Evolutionary conservation across 805 yeast species (phyloP).

Genomic region (Teunomyces kruisii): DNA sequence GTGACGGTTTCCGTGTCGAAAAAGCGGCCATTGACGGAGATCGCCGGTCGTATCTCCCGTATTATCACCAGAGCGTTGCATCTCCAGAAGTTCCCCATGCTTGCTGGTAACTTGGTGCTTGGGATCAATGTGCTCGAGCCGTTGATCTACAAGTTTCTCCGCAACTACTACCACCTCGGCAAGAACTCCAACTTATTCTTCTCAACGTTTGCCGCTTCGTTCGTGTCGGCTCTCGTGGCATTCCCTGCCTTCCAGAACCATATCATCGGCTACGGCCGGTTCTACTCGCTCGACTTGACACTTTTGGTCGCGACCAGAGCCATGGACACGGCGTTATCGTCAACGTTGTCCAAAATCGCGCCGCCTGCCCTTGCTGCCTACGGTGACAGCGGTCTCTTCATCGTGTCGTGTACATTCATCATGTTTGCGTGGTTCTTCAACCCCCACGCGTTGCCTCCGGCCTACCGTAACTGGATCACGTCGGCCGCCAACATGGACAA

Average conservation of each 20-base stretch:
- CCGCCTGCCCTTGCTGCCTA: slow-evolving; percentile 9
- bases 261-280: slow-evolving; percentile 27
- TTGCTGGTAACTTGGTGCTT: slow-evolving; percentile 32
- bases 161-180: slow-evolving; percentile 7
- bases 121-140: slow-evolving; percentile 27
- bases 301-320: slow-evolving; percentile 37
- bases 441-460: slow-evolving; percentile 42
- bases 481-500: slow-evolving; percentile 48
- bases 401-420: slow-evolving; percentile 28
- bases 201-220: slow-evolving; percentile 29
- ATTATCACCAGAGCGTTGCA: slow-evolving; percentile 25
- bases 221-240: slow-evolving; percentile 24
- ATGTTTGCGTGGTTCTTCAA: slow-evolving; percentile 40
- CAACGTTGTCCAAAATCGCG: slow-evolving; percentile 12
- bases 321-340: slow-evolving; percentile 30
- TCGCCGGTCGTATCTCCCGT: slow-evolving; percentile 15
- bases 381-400: slow-evolving; percentile 32
- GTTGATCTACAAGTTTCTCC: slow-evolving; percentile 2
- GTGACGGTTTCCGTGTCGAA: slow-evolving; percentile 13
- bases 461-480: slow-evolving; percentile 49
- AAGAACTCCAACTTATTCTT: slow-evolving; percentile 4
- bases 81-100: slow-evolving; percentile 33
- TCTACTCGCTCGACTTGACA: slow-evolving; percentile 35
- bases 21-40: slow-evolving; percentile 12
- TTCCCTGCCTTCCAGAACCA: slow-evolving; percentile 36